Base-by-base conservation (phyloP, 75 land plant genomes). In the Selaginella tamariscina region DNA sequence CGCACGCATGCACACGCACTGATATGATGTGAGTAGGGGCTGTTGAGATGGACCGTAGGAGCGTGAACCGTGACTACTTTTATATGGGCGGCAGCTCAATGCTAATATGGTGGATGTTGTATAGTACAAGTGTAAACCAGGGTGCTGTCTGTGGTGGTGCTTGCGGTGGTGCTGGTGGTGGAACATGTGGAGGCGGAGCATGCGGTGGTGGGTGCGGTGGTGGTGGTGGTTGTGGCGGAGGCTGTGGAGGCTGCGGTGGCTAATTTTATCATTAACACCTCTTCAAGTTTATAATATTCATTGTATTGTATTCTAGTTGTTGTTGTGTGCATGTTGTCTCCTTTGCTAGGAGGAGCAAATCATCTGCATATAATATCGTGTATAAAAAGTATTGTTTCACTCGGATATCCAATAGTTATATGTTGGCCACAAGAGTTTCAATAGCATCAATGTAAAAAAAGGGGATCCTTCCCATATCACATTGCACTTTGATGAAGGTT, bases 121-220 rank as follows among this genome's bases (percentile, higher is more conserved):
- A 32, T 32, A 67, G 67, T 56, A 0, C 71, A 66, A 18, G 63
- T 72, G 20, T 20, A 49, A 11, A 20, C 20, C 18, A 20, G 67
- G 73, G 73, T 22, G 73, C 67, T 0, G 55, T 56, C 5, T 72
- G 73, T 54, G 73, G 73, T 2, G 32, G 32, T 0, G 57, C 54
- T 49, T 11, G 54, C 54, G 11, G 20, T 49, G 54, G 18, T 20
- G 11, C 54, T 49, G 54, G 54, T 11, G 54, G 72, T 44, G 55
- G 72, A 65, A 26, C 24, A 29, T 56, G 32, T 15, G 72, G 70
- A 0, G 66, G 26, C 13, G 70, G 28, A 5, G 18, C 29, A 24
- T 65, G 72, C 9, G 70, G 71, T 9, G 8, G 0, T 28, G 27
- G 56, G 2, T 28, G 32, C 33, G 71, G 27, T 18, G 54, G 71